These are phyloP conservation scores for Taphrina confusa DNA, from an alignment of 1,139 yeast genomes.

Conservation along the genomic window DNA sequence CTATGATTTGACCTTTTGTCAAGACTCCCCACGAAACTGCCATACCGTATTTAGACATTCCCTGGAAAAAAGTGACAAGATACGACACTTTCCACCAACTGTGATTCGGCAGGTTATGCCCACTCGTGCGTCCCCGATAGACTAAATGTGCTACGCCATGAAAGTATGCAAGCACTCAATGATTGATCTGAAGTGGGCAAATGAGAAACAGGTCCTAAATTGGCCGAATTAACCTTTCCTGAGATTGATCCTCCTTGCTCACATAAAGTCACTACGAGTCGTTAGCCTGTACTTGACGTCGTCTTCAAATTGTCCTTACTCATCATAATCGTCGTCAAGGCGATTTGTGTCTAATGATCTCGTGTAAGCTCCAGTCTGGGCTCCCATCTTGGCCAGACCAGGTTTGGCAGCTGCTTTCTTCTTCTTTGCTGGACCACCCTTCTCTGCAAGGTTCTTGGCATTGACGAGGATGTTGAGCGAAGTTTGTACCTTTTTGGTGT, in stretches of 20 bases:
- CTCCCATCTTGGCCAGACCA: slow-evolving; percentile 90
- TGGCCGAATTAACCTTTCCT: neutral
- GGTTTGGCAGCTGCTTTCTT: slow-evolving; percentile 94
- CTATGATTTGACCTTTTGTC: no score
- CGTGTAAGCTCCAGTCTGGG: slow-evolving; percentile 53
- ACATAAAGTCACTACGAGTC: neutral
- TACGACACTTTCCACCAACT: no score
- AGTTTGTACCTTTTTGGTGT: slow-evolving; percentile 78
- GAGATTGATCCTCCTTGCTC: neutral
- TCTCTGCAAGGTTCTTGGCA: slow-evolving; percentile 58
- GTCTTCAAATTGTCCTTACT: no score
- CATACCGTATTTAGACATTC: no score
- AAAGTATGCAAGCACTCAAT: neutral
- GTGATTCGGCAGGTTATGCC: no score
- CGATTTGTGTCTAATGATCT: slow-evolving; percentile 24
- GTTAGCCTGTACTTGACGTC: no score
- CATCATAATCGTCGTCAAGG: slow-evolving; percentile 33
- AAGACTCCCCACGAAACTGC: no score
- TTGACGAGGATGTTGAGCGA: slow-evolving; percentile 78
- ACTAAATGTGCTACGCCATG: no score
- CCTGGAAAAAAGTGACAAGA: no score
- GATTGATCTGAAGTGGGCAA: neutral
- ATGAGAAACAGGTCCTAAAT: no score
- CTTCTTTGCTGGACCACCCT: slow-evolving; percentile 53
- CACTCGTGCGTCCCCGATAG: no score